Evolutionary conservation across 2,329 filamentous ascomycete species (phyloP), one percentile per base, ranked within the genome.

Genomic region (Monosporascus sp.): DNA sequence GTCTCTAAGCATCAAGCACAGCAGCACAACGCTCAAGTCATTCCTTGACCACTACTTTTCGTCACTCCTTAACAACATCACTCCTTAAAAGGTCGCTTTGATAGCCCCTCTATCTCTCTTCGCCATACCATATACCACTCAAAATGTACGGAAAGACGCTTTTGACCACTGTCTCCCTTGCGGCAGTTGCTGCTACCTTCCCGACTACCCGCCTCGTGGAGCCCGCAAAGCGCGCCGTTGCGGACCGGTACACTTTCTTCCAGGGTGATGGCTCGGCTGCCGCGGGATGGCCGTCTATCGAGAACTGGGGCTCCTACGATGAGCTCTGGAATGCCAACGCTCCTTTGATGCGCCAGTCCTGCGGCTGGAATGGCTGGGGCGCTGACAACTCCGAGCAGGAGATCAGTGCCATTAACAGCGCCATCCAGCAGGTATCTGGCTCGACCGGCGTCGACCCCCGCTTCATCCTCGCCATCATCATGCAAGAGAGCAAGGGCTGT

Each of bases 141-240:
- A 51, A 20, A 17, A 51, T 51, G 43, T 31, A 25, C 43, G 43
- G 22, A 14, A 46, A 46, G 43, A 14, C 25, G 5, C 3, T 24
- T 46, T 6, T 46, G 3, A 27, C 47, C n/a, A n/a, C 11, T 8
- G 17, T 18, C n/a, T n/a, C 37, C 37, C 47, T 38, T 15, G 47
- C 47, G n/a, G 47, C 47, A n/a, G 47, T 38, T 8, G 25, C 31
- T n/a, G 8, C 20, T 17, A 31, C 47, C 31, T 3, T 22, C 31
- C 37, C 47, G 25, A 37, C 54, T 37, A 50, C 45, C 18, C 50
- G 20, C 53, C 73, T 81, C 20, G 74, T 92, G 60, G 88, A 93
- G 70, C 75, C 79, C 37, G 88, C 89, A 56, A 94, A 94, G 73
- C 82, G 84, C 63, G 79, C 82, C 83, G 64, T 76, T 77, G 52